A percentile compares a stretch with the other conserved stretches of the same genome.
phyloP scores from a whole-genome alignment of 768 basidiomycete genomes.

The Naganishia onofrii region DNA sequence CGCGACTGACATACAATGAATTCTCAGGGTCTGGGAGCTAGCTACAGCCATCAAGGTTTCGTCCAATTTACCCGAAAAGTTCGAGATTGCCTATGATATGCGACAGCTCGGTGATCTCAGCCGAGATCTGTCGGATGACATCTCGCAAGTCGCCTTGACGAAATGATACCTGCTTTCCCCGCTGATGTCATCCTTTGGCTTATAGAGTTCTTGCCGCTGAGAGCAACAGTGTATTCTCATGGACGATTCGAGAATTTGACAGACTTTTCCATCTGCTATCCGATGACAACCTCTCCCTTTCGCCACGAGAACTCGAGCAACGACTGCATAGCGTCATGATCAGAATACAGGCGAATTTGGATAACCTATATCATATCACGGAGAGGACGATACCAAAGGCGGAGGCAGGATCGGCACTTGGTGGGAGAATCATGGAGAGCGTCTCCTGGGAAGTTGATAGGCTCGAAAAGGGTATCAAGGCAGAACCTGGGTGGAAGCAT shows the following conservation, averaged over 20 bases:
- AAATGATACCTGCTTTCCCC: not conserved
- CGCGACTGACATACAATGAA: not conserved
- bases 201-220: slow-evolving; percentile 26
- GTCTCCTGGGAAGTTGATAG: slow-evolving; percentile 25
- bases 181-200: not conserved
- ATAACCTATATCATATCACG: slow-evolving; percentile 30
- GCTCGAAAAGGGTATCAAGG: slow-evolving; percentile 16
- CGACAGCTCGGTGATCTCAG: slow-evolving; percentile 30
- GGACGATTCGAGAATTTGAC: slow-evolving; percentile 31
- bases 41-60: slow-evolving; percentile 30
- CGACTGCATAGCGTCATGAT: slow-evolving; percentile 29
- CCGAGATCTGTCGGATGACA: slow-evolving; percentile 31
- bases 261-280: slow-evolving; percentile 21
- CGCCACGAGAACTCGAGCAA: slow-evolving; percentile 25
- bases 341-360: slow-evolving; percentile 29
- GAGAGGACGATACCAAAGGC: slow-evolving; percentile 31
- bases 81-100: slow-evolving; percentile 20
- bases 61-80: slow-evolving; percentile 29
- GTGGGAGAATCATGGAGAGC: slow-evolving; percentile 19
- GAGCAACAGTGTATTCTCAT: slow-evolving; percentile 29
- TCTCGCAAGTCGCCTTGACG: slow-evolving; percentile 20
- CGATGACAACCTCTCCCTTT: not conserved
- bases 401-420: slow-evolving; percentile 26
- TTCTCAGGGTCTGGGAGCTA: slow-evolving; percentile 31
- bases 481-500: slow-evolving; percentile 28